Conservation (phyloP, 306 rosid species). For the Hippophae rhamnoides region DNA sequence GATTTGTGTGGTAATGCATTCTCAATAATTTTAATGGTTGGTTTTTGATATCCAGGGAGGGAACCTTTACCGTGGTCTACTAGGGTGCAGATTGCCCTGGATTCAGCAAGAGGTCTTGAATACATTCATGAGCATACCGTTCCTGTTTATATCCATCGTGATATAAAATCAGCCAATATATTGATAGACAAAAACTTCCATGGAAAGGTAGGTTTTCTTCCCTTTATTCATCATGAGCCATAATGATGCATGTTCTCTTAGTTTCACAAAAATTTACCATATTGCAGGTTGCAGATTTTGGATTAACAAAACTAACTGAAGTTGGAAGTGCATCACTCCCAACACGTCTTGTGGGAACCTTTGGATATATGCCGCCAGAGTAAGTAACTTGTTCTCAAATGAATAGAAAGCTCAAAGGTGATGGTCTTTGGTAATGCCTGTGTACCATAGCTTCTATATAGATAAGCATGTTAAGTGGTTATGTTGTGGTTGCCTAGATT, state of each 20-base stretch:
- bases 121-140: conserved; percentile 97
- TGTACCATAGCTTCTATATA: not conserved
- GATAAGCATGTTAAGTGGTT: not conserved
- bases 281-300: conserved; percentile 93
- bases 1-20: conserved; percentile 7
- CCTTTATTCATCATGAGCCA: conserved; percentile 1
- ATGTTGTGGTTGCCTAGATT: not conserved
- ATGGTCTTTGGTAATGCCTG: not conserved
- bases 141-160: conserved; percentile 93
- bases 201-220: conserved; percentile 52
- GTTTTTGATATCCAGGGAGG: conserved; percentile 37
- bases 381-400: conserved; percentile 20
- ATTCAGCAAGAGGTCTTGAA: conserved; percentile 97
- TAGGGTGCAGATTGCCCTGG: conserved; percentile 89
- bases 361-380: conserved; percentile 97
- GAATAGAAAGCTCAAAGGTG: conserved; percentile 6
- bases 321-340: conserved; percentile 74
- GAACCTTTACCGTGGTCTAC: conserved; percentile 78
- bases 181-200: conserved; percentile 72
- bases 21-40: conserved; percentile 6
- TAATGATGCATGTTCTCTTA: conserved; percentile 14
- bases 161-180: conserved; percentile 93
- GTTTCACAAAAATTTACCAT: conserved; percentile 5
- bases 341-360: conserved; percentile 84
- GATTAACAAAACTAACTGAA: conserved; percentile 82